Evolutionary conservation across 2,329 filamentous ascomycete species (phyloP).

Genomic region (Colletotrichum sp.): DNA sequence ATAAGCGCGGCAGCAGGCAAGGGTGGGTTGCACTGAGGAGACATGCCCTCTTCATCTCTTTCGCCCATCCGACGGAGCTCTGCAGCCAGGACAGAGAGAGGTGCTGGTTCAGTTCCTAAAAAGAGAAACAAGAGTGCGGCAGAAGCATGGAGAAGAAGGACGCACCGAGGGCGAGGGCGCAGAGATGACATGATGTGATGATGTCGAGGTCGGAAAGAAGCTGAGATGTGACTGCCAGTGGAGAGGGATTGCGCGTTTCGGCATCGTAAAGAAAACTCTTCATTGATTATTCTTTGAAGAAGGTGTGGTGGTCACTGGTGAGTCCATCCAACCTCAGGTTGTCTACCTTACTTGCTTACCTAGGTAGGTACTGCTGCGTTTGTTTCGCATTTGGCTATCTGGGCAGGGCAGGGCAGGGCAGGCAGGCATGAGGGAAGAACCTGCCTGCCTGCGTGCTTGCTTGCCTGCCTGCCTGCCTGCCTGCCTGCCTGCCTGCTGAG

Average conservation of each 20-base stretch:
- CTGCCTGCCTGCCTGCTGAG: neutral
- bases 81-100: neutral
- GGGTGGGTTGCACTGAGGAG: constrained; percentile 18
- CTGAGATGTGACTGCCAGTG: constrained; percentile 10
- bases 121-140: neutral
- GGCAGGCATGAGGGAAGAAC: neutral
- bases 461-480: neutral
- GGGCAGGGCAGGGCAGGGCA: neutral
- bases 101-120: neutral
- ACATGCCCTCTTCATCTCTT: neutral
- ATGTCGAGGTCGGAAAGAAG: neutral
- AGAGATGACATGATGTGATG: constrained; percentile 13
- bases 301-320: neutral
- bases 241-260: neutral
- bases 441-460: neutral
- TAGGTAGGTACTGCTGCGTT: neutral
- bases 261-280: neutral
- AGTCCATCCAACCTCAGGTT: neutral
- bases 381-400: neutral
- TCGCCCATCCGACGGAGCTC: neutral
- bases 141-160: neutral
- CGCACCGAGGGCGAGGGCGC: neutral
- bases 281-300: neutral
- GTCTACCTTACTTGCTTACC: neutral
- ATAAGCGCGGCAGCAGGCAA: constrained; percentile 35